Percentiles rank a stretch among this genome's conserved stretches.
Evolutionary conservation across 2,329 filamentous ascomycete species (phyloP).

Genomic region (Tympanopsis confertula): DNA sequence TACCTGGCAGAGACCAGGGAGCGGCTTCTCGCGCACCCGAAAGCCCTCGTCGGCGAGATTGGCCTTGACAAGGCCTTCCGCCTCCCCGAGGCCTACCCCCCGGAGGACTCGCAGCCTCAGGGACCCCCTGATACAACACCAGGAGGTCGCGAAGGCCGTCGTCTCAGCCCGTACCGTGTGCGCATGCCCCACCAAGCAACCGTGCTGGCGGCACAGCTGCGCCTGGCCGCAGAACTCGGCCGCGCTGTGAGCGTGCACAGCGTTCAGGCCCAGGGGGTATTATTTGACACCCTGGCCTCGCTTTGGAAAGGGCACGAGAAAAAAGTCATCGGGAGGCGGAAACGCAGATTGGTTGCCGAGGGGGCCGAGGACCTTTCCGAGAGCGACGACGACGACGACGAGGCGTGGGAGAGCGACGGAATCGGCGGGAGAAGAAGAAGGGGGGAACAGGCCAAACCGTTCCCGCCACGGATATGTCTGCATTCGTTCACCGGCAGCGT

Average conservation of each 20-base stretch:
- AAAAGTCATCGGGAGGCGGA: conserved; percentile 43
- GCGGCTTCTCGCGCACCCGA: conserved; percentile 43
- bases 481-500: conserved; percentile 81
- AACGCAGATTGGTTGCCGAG: conserved; percentile 36
- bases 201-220: conserved; percentile 57
- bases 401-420: conserved; percentile 7
- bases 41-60: conserved; percentile 65
- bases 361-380: conserved; percentile 33
- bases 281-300: conserved; percentile 53
- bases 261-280: conserved; percentile 63
- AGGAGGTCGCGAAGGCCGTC: conserved; percentile 59
- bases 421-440: conserved; percentile 4
- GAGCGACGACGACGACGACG: conserved; percentile 16
- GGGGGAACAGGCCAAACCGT: conserved; percentile 39
- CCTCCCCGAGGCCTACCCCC: conserved; percentile 46
- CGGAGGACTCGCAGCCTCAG: conserved; percentile 20
- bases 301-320: conserved; percentile 64
- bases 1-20: conserved; percentile 43
- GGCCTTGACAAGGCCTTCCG: conserved; percentile 70
- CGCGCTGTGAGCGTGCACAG: conserved; percentile 61
- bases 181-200: conserved; percentile 55
- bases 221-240: conserved; percentile 54
- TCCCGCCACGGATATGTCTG: conserved; percentile 79
- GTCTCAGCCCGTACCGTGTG: conserved; percentile 57
- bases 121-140: conserved; percentile 44